Evolutionary conservation across 139 green algal species (phyloP), one percentile per base, ranked within the genome.

Genomic region (Astrephomene gubernaculifera): DNA sequence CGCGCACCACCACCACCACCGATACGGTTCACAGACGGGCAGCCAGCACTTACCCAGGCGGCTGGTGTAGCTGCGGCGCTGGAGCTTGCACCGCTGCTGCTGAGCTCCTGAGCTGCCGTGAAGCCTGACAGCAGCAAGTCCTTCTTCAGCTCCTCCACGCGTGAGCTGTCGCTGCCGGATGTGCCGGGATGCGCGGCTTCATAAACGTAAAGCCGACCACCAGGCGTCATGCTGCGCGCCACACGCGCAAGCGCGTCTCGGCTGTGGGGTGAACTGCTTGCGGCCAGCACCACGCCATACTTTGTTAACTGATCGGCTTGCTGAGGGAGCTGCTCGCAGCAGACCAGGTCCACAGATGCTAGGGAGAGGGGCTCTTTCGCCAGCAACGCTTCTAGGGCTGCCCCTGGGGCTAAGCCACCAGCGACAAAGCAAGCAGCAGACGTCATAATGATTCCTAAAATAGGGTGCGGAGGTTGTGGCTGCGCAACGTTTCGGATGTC

Each of bases 81-180:
- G 9, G 45, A 8, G 71, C 45, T 67, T 17, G 22, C 52, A 74
- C 44, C 45, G 31, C 10, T 63, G 70, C 29, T 60, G 44, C 45
- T 49, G 22, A 82, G 57, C 35, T 2, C 36, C 61, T 85, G 49
- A 33, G 81, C 76, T 27, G 90, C 86, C 2, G 83, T 69, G 36
- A 94, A 92, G 17, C 93, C 93, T 74, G 84, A 90, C 19, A 96
- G 88, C 35, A 96, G 70, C 57, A 96, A 80, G 43, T 87, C 60
- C 68, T 90, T 92, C n/a, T 65, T 52, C 38, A 94, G 71, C 1
- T 38, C 27, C 68, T 86, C 81, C 22, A 75, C 2, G 0, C 76
- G 60, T 25, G n/a, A 27, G 39, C 36, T 71, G 44, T 79, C 44
- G 31, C 33, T 60, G 22, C 19, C 39, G 39, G 27, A 52, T 38